These are phyloP conservation scores for Trichosporon sp. DNA, from an alignment of 1,284 basidiomycete genomes.

Conservation along the genomic window DNA sequence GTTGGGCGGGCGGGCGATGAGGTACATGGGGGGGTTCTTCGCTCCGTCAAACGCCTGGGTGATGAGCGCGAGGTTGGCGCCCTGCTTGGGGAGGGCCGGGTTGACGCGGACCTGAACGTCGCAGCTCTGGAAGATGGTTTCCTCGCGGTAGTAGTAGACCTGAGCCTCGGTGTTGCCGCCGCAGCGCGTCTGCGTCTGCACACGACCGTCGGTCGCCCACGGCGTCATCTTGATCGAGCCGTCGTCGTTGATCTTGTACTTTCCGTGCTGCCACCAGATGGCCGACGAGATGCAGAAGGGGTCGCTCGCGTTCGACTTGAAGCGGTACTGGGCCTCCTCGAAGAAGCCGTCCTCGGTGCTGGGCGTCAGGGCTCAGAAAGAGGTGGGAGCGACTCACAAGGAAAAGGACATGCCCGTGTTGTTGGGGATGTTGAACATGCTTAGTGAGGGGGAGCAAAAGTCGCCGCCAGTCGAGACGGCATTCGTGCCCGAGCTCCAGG, in stretches of 20 bases:
- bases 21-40: slow-evolving; percentile 35
- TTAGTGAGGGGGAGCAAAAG: slow-evolving; percentile 75
- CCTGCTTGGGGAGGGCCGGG: background rate
- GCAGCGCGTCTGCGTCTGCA: slow-evolving; percentile 87
- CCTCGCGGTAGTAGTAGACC: slow-evolving; percentile 69
- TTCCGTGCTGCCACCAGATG: slow-evolving; percentile 82
- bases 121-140: slow-evolving; percentile 34
- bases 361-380: slow-evolving; percentile 7
- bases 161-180: slow-evolving; percentile 78
- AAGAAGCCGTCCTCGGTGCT: slow-evolving; percentile 66
- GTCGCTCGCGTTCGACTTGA: slow-evolving; percentile 63
- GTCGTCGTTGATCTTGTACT: slow-evolving; percentile 62
- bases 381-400: slow-evolving; percentile 60
- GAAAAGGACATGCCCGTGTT: slow-evolving; percentile 81
- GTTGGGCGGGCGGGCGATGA: slow-evolving; percentile 47
- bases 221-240: slow-evolving; percentile 70
- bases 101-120: background rate
- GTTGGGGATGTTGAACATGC: slow-evolving; percentile 71
- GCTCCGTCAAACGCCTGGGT: slow-evolving; percentile 1
- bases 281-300: slow-evolving; percentile 63
- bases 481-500: slow-evolving; percentile 75
- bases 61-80: background rate
- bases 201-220: slow-evolving; percentile 70
- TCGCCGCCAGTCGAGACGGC: slow-evolving; percentile 71
- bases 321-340: slow-evolving; percentile 82